These are phyloP conservation scores for Aspergillus sp. DNA, from an alignment of 2,329 filamentous ascomycete species.

Conservation along the genomic window DNA sequence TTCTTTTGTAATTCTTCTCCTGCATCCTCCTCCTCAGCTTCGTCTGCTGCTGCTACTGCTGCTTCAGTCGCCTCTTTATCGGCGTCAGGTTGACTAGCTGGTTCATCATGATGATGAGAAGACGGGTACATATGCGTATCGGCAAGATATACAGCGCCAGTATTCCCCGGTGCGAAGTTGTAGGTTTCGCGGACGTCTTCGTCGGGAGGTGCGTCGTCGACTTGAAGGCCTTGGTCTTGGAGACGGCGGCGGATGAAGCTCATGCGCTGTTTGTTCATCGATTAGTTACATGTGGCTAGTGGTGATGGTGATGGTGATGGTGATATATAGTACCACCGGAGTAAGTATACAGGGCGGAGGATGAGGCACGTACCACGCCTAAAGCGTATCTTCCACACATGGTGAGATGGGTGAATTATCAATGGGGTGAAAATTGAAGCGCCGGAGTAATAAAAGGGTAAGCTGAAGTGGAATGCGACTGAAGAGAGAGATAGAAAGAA, in stretches of 20 bases:
- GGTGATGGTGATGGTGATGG: too few relatives aligned
- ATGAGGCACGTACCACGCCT: constrained; percentile 54
- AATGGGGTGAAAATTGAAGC: not conserved
- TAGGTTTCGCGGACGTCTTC: constrained; percentile 73
- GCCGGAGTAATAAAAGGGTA: too few relatives aligned
- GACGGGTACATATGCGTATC: constrained; percentile 49
- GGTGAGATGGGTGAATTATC: not conserved
- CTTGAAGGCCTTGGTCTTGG: constrained; percentile 71
- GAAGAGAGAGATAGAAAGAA: too few relatives aligned
- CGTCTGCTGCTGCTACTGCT: constrained; percentile 6
- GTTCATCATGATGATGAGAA: too few relatives aligned
- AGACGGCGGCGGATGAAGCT: constrained; percentile 74
- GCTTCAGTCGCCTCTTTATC: not conserved
- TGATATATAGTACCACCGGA: not conserved
- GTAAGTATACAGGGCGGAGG: not conserved
- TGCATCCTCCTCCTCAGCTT: constrained; percentile 2
- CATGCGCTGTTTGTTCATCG: constrained; percentile 60
- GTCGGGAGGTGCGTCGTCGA: constrained; percentile 71
- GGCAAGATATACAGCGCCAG: constrained; percentile 83
- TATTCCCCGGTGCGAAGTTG: constrained; percentile 88
- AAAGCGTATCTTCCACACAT: constrained; percentile 73
- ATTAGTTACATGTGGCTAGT: too few relatives aligned
- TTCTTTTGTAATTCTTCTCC: constrained; percentile 19
- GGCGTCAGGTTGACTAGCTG: not conserved
- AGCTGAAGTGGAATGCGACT: too few relatives aligned